Conservation (phyloP, 108 stramenopile genomes). For the Skeletonema costatum region DNA sequence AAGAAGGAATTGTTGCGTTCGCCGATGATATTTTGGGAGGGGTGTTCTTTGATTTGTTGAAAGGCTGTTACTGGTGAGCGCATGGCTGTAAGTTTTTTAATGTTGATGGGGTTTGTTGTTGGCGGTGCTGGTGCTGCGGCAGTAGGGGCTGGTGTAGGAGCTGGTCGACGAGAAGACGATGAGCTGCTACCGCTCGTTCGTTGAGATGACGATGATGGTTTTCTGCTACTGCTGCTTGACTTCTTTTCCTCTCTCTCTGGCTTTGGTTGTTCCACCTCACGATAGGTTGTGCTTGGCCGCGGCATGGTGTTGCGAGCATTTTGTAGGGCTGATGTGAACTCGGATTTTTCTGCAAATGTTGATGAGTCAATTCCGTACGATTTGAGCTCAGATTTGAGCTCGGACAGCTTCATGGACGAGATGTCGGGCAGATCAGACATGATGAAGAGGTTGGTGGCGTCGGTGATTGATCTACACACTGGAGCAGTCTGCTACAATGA, state of each 20-base stretch:
- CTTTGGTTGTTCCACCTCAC: conserved; percentile 11
- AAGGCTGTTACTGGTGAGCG: conserved; percentile 32
- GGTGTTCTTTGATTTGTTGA: conserved; percentile 36
- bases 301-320: conserved; percentile 37
- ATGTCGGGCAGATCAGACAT: conserved; percentile 40
- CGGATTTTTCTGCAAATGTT: conserved; percentile 35
- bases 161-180: not conserved
- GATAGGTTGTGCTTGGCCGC: conserved; percentile 33
- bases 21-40: conserved; percentile 23
- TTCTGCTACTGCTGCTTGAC: not conserved
- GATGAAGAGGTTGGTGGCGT: not conserved
- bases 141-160: conserved; percentile 10
- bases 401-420: conserved; percentile 41
- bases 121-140: not conserved
- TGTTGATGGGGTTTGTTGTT: conserved; percentile 2
- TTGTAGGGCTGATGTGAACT: conserved; percentile 32
- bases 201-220: not conserved
- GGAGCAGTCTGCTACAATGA: too few species aligned
- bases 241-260: conserved; percentile 8
- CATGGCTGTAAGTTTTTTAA: conserved; percentile 21
- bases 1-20: conserved; percentile 34
- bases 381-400: conserved; percentile 40
- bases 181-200: not conserved
- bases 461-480: too few species aligned
- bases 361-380: conserved; percentile 44